Evolutionary conservation across 768 basidiomycete species (phyloP).

Genomic region (Leccinum ochraceum): DNA sequence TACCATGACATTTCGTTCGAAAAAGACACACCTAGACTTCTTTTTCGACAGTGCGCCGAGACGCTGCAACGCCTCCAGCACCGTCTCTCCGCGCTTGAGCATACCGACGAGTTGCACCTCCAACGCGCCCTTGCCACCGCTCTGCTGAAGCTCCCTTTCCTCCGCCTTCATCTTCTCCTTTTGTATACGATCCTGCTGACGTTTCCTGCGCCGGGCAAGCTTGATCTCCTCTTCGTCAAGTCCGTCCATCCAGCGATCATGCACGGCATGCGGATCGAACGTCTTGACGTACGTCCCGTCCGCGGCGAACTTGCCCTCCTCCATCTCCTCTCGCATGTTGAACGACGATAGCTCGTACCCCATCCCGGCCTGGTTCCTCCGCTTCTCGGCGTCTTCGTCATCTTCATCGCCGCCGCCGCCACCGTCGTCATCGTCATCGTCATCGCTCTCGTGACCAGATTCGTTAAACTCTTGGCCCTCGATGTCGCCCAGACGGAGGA

Average conservation of each 20-base stretch:
- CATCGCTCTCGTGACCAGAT: constrained; percentile 36
- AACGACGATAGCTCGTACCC: constrained; percentile 93
- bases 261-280: constrained; percentile 86
- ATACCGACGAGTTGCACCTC: constrained; percentile 69
- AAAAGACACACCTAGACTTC: constrained; percentile 27
- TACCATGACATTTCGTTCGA: neutral
- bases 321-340: constrained; percentile 99
- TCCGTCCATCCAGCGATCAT: constrained; percentile 97
- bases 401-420: constrained; percentile 36
- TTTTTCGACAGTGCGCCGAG: constrained; percentile 69
- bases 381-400: constrained; percentile 76
- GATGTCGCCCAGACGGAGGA: constrained; percentile 87
- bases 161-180: constrained; percentile 68
- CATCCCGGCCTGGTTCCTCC: constrained; percentile 83
- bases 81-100: constrained; percentile 88
- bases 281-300: constrained; percentile 88
- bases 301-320: constrained; percentile 94
- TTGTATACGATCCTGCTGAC: constrained; percentile 72
- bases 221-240: constrained; percentile 85
- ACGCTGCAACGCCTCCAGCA: constrained; percentile 86
- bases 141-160: constrained; percentile 68
- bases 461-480: constrained; percentile 90
- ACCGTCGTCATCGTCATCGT: constrained; percentile 30
- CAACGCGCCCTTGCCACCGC: constrained; percentile 62
- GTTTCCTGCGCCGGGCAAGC: constrained; percentile 73